Percentiles rank a stretch among this genome's conserved stretches.
phyloP scores from a whole-genome alignment of 75 land plant species.

The Cunninghamia lanceolata region DNA sequence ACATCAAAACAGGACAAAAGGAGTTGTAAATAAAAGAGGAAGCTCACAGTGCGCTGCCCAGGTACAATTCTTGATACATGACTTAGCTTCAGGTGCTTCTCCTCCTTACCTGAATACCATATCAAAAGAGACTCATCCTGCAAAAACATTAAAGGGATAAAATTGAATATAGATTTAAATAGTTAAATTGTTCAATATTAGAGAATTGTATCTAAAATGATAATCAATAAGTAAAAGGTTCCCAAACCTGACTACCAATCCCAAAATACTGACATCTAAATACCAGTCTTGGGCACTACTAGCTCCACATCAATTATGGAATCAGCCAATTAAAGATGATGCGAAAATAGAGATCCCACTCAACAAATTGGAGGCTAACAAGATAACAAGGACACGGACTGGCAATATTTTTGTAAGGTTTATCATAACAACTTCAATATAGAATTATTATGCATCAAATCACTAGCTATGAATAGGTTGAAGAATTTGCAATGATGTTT shows the following conservation, averaged over 20 bases:
- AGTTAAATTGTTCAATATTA: neutral
- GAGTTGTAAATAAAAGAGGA: neutral
- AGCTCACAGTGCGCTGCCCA: conserved; percentile 91
- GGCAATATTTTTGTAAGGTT: neutral
- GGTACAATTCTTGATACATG: conserved; percentile 83
- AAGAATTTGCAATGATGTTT: neutral
- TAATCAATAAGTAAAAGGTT: neutral
- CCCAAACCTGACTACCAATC: neutral
- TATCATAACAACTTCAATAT: neutral
- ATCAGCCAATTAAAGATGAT: neutral
- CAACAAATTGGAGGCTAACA: neutral
- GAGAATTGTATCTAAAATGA: neutral
- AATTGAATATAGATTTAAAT: neutral
- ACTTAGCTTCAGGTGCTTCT: conserved; percentile 74
- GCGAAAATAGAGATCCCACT: neutral
- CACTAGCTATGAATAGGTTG: neutral
- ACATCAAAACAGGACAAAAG: neutral
- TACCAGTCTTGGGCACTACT: neutral
- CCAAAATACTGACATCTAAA: neutral
- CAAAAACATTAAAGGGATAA: neutral
- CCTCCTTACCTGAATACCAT: conserved; percentile 88
- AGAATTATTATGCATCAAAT: neutral
- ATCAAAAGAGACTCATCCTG: conserved; percentile 83
- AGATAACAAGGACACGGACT: neutral
- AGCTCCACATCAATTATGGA: neutral